phyloP scores from a whole-genome alignment of 345 rosid genomes.

The Excoecaria agallocha region DNA sequence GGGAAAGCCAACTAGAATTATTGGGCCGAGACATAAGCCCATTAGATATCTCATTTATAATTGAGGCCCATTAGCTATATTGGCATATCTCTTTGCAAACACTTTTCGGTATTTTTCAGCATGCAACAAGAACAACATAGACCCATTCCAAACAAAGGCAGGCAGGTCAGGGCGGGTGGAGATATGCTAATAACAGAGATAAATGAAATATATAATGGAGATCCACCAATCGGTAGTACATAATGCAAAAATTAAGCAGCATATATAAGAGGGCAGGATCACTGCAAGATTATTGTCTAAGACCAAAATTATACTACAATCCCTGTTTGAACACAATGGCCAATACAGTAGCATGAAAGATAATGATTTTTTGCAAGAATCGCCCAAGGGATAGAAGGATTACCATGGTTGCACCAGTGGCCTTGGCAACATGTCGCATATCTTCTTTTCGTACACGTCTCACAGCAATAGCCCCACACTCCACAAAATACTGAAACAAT shows the following conservation, averaged over 20 bases:
- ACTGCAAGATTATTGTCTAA: neutral
- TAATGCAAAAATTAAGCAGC: neutral
- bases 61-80: too few species aligned
- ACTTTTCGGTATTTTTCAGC: too few species aligned
- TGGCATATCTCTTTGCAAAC: too few species aligned
- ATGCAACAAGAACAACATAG: neutral
- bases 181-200: neutral
- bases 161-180: neutral
- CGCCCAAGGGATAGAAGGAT: slow-evolving; percentile 4
- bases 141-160: slow-evolving; percentile 1
- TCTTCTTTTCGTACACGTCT: slow-evolving; percentile 95
- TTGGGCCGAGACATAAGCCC: too few species aligned
- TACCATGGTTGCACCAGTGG: slow-evolving; percentile 96
- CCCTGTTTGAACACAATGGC: neutral
- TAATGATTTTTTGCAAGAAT: slow-evolving; percentile 2
- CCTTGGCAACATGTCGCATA: slow-evolving; percentile 97
- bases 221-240: neutral
- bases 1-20: too few species aligned
- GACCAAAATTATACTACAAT: neutral
- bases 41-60: too few species aligned
- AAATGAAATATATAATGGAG: neutral
- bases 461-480: slow-evolving; percentile 96
- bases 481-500: slow-evolving; percentile 80
- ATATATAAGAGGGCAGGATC: neutral
- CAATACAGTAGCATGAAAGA: neutral